Evolutionary conservation across 1,139 yeast species (phyloP), one percentile per base, ranked within the genome.

Genomic region (Hanseniaspora gamundiae): DNA sequence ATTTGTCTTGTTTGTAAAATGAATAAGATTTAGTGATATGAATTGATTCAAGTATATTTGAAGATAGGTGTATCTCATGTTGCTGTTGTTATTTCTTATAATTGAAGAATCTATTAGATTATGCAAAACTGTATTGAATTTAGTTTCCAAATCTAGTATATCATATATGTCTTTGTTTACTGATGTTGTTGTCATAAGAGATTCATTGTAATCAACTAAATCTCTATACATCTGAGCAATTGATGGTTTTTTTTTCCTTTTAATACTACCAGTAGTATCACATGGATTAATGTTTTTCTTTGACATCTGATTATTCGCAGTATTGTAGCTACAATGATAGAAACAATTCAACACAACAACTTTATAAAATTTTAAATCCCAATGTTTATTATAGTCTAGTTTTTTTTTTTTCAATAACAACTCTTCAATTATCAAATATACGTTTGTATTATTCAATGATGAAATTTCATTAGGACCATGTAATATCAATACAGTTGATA

Each of bases 321-420:
- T 7, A 24, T 7, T 24, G 9, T 19, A 10, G 9, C 22, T 19
- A 17, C 11, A 40, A 31, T 35, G 28, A 13, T 30, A 16, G 16
- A 35, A 43, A 14, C 40, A 29, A 14, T 30, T 43, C 30, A 29
- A 40, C n/a, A 40, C n/a, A 9, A 43, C 14, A 36, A 49, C 49
- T 26, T 52, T 52, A 29, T 48, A 51, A 50, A 53, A 48, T 31
- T 49, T 51, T 26, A 52, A 48, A 26, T 52, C 54, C 48, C 51
- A 48, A 19, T 52, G 52, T 38, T 50, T 51, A n/a, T 50, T 52
- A 27, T 51, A 49, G 38, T 52, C 51, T 30, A 52, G 48, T 41
- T 52, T 47, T 13, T 51, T 43, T 41, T 52, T 47, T 13, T 50
- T 43, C 31, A 44, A 42, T 41, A 50, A 49, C 41, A 52, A 29